Base-by-base conservation (phyloP, 306 rosid genomes). In the Canavalia ensiformis region DNA sequence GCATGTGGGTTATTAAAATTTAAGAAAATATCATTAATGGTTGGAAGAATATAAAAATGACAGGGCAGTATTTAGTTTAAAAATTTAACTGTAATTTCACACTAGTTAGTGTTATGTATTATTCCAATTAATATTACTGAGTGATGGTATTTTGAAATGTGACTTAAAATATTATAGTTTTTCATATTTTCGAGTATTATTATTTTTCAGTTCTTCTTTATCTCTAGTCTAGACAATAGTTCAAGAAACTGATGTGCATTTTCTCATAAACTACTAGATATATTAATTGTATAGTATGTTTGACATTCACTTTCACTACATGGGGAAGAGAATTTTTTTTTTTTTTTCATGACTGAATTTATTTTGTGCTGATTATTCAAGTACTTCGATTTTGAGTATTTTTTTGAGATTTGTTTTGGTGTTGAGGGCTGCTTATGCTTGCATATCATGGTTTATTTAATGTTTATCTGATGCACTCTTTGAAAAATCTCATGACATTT, bases 81-180 rank as follows among this genome's bases (percentile, higher is more conserved):
- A 49, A 29, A 4, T 62, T 41, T n/a, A 11, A 28, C 49, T 46
- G 10, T 13, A 33, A 60, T 37, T 11, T 31, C 68, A 35, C 39
- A 7, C 65, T n/a, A 45, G 75, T 52, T 3, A 68, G 1, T 59
- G 59, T 7, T 45, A 52, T 54, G 6, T 52, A 13, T 37, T 64
- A 11, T 25, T n/a, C 49, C 39, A 65, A 34, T 11, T 8, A 46
- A 63, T 63, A 33, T 55, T 68, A 39, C 68, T 44, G 8, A 42
- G 33, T 46, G 51, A 81, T 74, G 84, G 28, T 72, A 3, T 50
- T 81, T 35, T 50, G 30, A 62, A 77, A 41, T 77, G 25, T n/a
- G 6, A 60, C 39, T 5, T 7, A 44, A 44, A 3, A 6, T 6
- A 31, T 8, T 13, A 5, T 46, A 60, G 37, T 57, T 58, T 25